Evolutionary conservation across 2,329 filamentous ascomycete genomes (phyloP), one percentile per base, ranked within the genome.

Genomic region (Monilinia aucupariae): DNA sequence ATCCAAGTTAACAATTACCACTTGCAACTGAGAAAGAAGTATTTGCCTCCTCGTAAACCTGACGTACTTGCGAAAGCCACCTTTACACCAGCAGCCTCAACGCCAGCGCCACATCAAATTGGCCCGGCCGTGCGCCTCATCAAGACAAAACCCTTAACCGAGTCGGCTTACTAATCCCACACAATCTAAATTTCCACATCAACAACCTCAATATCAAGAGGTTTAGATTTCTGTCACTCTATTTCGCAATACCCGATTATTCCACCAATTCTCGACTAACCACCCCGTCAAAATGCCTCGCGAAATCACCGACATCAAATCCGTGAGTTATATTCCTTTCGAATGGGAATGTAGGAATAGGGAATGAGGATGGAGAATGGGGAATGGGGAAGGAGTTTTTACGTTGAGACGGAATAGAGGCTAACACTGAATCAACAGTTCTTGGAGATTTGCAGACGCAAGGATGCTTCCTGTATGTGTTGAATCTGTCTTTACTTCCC

Each of bases 381-480:
- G 15, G 37, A 60, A 34, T 15, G 6, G 22, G n/a, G 20, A 43
- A 53, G 20, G 22, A 37, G 4, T 45, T 27, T 55, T 25, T 2
- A 32, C 27, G 9, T n/a, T 12, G 37, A 47, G 9, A 37, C 15
- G 22, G 50, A 27, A 27, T 15, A 52, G 17, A 63, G 30, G 45
- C 63, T 67, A 61, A 67, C 61, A 22, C 37, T 45, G 34, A 39
- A 37, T 59, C 32, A 15, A 48, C 34, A 96, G 86, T 99, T 99
- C 91, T 96, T 99, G 81, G 94, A 97, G 89, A 96, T 99, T 87
- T 96, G 91, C 88, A 90, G 93, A 82, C 90, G 94, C 80, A 96
- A 96, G 86, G 96, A 99, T 88, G 94, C 94, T 79, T 96, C 90
- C 79, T 96, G 94, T 99, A 90, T 77, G 92, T 92, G 67, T 67